phyloP scores from a whole-genome alignment of 768 basidiomycete species.

The Crucibulum laeve region DNA sequence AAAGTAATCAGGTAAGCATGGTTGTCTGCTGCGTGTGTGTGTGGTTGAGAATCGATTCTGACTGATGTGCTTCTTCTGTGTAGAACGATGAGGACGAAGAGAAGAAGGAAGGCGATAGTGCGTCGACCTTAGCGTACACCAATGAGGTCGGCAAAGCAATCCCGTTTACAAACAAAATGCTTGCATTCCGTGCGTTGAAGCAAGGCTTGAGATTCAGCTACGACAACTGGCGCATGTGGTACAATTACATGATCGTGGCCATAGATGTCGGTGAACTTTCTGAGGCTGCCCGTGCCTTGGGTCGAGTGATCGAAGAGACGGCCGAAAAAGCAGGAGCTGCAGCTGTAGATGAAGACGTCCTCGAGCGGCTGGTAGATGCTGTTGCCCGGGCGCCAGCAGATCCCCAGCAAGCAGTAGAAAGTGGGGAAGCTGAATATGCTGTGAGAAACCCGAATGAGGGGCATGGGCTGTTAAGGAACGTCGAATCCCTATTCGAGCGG shows the following conservation, averaged over 20 bases:
- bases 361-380: conserved; percentile 86
- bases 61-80: background rate
- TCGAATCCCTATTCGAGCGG: conserved; percentile 69
- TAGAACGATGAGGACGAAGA: background rate
- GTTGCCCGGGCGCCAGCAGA: conserved; percentile 56
- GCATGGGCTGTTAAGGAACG: conserved; percentile 58
- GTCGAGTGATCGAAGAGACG: conserved; percentile 78
- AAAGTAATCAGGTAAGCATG: conserved; percentile 23
- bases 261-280: conserved; percentile 90
- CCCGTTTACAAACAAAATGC: conserved; percentile 71
- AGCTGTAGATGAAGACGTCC: conserved; percentile 79
- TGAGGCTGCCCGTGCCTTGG: conserved; percentile 81
- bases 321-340: conserved; percentile 42
- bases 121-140: conserved; percentile 5
- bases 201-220: conserved; percentile 82
- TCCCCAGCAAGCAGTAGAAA: conserved; percentile 29
- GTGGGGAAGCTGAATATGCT: conserved; percentile 13
- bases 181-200: conserved; percentile 90
- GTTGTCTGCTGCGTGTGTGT: conserved; percentile 12
- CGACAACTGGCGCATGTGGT: conserved; percentile 98
- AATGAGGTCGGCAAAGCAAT: conserved; percentile 28
- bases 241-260: conserved; percentile 92
- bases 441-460: conserved; percentile 56
- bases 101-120: background rate
- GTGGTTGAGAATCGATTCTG: background rate